Base-by-base conservation (phyloP, 306 rosid species). In the Vachellia pachyceras region DNA sequence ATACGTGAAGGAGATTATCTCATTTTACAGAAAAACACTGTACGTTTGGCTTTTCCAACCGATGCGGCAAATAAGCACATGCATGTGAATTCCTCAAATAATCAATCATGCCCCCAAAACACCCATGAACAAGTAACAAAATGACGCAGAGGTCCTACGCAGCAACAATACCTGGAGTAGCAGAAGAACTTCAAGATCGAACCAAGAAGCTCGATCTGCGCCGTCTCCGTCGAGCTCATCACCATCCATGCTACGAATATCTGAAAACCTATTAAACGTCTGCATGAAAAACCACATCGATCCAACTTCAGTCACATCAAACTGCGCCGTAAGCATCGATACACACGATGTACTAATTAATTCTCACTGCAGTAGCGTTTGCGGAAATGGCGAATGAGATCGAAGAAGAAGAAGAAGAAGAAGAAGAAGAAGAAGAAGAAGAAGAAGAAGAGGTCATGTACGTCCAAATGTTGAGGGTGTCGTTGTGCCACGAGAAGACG, bases 401-500 rank as follows among this genome's bases (percentile, higher is more conserved):
- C 17, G 37, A 23, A 33, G 69, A 29, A 33, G 41, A n/a, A 7
- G 65, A 58, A 23, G 66, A n/a, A n/a, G n/a, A n/a, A n/a, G n/a
- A n/a, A n/a, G n/a, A n/a, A n/a, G n/a, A n/a, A n/a, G n/a, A n/a
- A n/a, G n/a, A n/a, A n/a, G n/a, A n/a, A n/a, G n/a, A n/a, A n/a
- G n/a, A n/a, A n/a, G n/a, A n/a, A n/a, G n/a, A n/a, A n/a, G n/a
- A 23, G 37, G 42, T 6, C 10, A 64, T 92, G 74, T 12, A 93
- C 98, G 92, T 91, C 99, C 99, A 95, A 78, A 95, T 80, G 82
- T 93, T 95, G 14, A 95, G 76, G 55, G 98, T 95, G 58, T 95
- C 99, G 75, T 95, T 95, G 88, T 95, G 99, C 93, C 91, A 87
- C 1, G 90, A 78, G 77, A 95, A 90, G 83, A 90, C 66, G 86